A percentile compares a stretch with the other conserved stretches of the same genome.
phyloP scores from a whole-genome alignment of 768 basidiomycete species.

The Exsudoporus frostii region DNA sequence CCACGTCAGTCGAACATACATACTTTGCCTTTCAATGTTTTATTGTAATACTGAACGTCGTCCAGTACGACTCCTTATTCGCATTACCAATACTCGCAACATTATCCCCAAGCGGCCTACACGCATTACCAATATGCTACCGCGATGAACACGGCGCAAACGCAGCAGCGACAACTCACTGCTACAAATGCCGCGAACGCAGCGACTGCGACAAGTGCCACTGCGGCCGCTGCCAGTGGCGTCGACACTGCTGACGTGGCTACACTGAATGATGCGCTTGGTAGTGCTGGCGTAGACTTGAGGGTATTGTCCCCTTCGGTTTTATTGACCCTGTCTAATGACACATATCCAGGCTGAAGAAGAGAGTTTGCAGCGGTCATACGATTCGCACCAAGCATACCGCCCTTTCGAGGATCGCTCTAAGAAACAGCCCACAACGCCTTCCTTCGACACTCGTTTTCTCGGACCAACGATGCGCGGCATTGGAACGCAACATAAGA shows the following conservation, averaged over 20 bases:
- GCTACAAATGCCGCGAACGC: slow-evolving; percentile 12
- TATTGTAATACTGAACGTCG: slow-evolving; percentile 1
- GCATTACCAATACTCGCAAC: slow-evolving; percentile 42
- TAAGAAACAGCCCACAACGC: slow-evolving; percentile 67
- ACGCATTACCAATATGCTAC: slow-evolving; percentile 44
- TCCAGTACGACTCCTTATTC: slow-evolving; percentile 48
- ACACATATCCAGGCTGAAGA: slow-evolving; percentile 69
- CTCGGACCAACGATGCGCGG: slow-evolving; percentile 66
- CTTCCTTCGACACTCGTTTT: slow-evolving; percentile 65
- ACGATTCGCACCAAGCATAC: slow-evolving; percentile 60
- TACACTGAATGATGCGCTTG: slow-evolving; percentile 79
- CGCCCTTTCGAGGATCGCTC: slow-evolving; percentile 75
- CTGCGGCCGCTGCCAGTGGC: slow-evolving; percentile 28
- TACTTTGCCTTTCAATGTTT: background rate
- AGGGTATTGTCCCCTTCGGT: slow-evolving; percentile 43
- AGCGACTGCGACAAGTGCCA: slow-evolving; percentile 18
- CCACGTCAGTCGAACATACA: slow-evolving; percentile 36
- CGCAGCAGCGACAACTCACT: slow-evolving; percentile 30
- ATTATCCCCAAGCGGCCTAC: slow-evolving; percentile 37
- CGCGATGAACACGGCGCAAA: slow-evolving; percentile 27
- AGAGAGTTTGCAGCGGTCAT: slow-evolving; percentile 67
- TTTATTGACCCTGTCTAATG: background rate
- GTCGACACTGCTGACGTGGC: slow-evolving; percentile 71
- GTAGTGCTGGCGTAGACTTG: slow-evolving; percentile 86
- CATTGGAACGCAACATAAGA: slow-evolving; percentile 65